These are phyloP conservation scores for Yarrowia sp. DNA, from an alignment of 805 yeast species.

Conservation along the genomic window DNA sequence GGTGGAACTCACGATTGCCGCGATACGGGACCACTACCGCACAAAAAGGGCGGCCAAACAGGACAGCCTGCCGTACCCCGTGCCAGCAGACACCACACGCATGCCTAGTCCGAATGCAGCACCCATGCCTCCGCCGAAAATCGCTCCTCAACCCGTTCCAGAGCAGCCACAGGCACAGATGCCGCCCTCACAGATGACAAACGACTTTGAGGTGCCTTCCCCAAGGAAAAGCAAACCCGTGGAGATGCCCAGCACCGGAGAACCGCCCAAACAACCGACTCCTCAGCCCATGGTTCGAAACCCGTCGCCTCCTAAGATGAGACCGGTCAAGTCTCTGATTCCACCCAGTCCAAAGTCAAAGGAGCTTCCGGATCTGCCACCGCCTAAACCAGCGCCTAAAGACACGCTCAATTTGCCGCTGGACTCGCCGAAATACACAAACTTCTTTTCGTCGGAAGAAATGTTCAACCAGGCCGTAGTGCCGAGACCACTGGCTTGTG, in stretches of 20 bases:
- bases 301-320: slow-evolving; percentile 12
- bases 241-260: slow-evolving; percentile 5
- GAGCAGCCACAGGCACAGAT: background rate
- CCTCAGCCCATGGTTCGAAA: slow-evolving; percentile 2
- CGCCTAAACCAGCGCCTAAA: background rate
- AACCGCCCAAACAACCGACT: background rate
- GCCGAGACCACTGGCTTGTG: slow-evolving; percentile 56
- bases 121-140: slow-evolving; percentile 29
- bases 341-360: slow-evolving; percentile 16
- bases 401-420: background rate
- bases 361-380: slow-evolving; percentile 2
- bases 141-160: slow-evolving; percentile 19
- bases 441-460: slow-evolving; percentile 45
- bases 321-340: slow-evolving; percentile 28
- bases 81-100: slow-evolving; percentile 3
- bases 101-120: slow-evolving; percentile 38
- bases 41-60: slow-evolving; percentile 25
- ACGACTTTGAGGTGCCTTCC: slow-evolving; percentile 5
- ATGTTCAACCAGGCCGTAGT: slow-evolving; percentile 43
- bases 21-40: slow-evolving; percentile 27
- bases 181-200: slow-evolving; percentile 16
- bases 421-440: slow-evolving; percentile 31
- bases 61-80: slow-evolving; percentile 17
- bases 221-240: slow-evolving; percentile 1
- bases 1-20: slow-evolving; percentile 35